A percentile compares a stretch with the other conserved stretches of the same genome.
Evolutionary conservation across 768 basidiomycete genomes (phyloP).

Genomic region (Amanita muscaria): DNA sequence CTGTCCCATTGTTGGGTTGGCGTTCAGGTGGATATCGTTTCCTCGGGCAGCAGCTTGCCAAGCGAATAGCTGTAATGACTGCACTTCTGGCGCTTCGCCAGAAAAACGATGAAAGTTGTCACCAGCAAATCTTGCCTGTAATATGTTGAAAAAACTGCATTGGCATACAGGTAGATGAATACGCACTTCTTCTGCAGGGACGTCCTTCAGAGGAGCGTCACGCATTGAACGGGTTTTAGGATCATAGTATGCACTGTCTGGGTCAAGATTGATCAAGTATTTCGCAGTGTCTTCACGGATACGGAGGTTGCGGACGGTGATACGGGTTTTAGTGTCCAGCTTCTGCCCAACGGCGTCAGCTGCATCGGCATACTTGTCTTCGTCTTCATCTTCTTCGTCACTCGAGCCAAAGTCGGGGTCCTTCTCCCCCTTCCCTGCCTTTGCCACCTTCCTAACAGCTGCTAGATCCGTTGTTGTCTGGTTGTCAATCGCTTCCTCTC

Average conservation of each 20-base stretch:
- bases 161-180: background rate
- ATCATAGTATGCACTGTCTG: constrained; percentile 95
- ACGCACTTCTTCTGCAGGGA: constrained; percentile 82
- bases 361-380: constrained; percentile 97
- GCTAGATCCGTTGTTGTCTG: constrained; percentile 89
- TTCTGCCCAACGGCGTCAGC: constrained; percentile 98
- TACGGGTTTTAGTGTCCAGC: constrained; percentile 94
- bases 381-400: constrained; percentile 92
- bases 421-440: constrained; percentile 67
- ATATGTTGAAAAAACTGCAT: constrained; percentile 5
- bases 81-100: constrained; percentile 89
- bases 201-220: constrained; percentile 77
- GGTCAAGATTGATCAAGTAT: constrained; percentile 94
- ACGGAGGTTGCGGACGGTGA: constrained; percentile 95
- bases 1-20: constrained; percentile 94
- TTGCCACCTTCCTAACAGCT: constrained; percentile 90
- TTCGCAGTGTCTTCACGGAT: constrained; percentile 99
- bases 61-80: constrained; percentile 90
- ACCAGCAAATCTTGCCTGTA: constrained; percentile 81
- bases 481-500: constrained; percentile 98
- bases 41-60: constrained; percentile 93
- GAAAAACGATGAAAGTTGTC: constrained; percentile 92
- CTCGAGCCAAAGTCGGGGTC: constrained; percentile 96
- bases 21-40: constrained; percentile 91
- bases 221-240: constrained; percentile 99